A percentile compares a stretch with the other conserved stretches of the same genome.
These are phyloP conservation scores for Casuarina equisetifolia DNA, from an alignment of 306 rosid genomes.

Conservation along the genomic window DNA sequence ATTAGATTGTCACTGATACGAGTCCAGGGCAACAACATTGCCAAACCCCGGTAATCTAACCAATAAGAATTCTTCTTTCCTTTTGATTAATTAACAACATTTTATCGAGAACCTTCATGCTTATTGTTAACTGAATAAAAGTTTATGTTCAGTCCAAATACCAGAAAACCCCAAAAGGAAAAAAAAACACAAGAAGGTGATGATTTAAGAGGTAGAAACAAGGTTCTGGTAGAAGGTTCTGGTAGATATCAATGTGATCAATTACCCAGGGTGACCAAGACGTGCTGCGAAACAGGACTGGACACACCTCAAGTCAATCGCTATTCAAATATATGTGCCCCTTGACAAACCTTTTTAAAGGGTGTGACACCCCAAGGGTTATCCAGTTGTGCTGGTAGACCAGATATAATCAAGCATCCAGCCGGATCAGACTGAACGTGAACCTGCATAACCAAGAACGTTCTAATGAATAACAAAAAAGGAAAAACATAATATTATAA, in stretches of 20 bases:
- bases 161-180: background rate
- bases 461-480: background rate
- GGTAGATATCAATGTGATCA: background rate
- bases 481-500: background rate
- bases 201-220: background rate
- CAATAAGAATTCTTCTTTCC: background rate
- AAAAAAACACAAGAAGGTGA: background rate
- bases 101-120: background rate
- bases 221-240: background rate
- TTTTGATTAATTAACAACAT: background rate
- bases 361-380: constrained; percentile 99
- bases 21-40: background rate
- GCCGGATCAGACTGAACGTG: constrained; percentile 98
- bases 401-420: constrained; percentile 88
- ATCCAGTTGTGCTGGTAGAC: constrained; percentile 87
- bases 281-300: background rate
- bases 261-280: background rate
- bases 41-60: background rate
- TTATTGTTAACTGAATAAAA: no score
- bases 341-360: constrained; percentile 72
- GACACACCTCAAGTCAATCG: background rate
- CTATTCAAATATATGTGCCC: background rate
- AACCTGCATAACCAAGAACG: constrained; percentile 47
- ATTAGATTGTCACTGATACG: background rate
- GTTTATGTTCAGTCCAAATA: no score